Evolutionary conservation across 768 basidiomycete species (phyloP), one percentile per base, ranked within the genome.

Genomic region (Rhizopogon vulgaris): DNA sequence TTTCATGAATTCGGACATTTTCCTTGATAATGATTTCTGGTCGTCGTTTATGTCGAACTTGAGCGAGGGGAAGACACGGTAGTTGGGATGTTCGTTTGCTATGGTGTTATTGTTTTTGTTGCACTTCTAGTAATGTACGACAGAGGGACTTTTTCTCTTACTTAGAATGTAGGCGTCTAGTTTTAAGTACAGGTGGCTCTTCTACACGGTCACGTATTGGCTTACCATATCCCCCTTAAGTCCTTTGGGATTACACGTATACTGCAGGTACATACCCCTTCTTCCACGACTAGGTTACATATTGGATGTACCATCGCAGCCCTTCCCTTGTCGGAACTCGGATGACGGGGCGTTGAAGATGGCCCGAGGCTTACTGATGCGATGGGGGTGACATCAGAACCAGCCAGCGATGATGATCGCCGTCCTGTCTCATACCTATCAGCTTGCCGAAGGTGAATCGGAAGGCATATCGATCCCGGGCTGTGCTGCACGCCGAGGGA

Each of bases 11-110:
- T 63, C 72, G 22, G 71, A 76, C 52, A 58, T 73, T 43, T 71
- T 76, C 52, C 64, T 73, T 38, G 74, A 76, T 52, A 63, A 68
- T 25, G 67, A 69, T 8, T 76, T 76, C 54, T 76, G 74, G 74
- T 60, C 68, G 18, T 69, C 71, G 6, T 75, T 76, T 38, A 63
- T 75, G 61, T 61, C 61, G 12, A 71, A 68, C 49, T 53, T 72
- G 45, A 48, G 63, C 2, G 65, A 65, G 40, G 64, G 52, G 11
- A 52, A 38, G 42, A 51, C 55, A 54, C 52, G 54, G 43, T 37
- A 22, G 34, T 52, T 56, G 43, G 48, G 55, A 11, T 27, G 28
- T 32, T 0, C 7, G 12, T 22, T 32, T 45, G 17, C 2, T 18
- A n/a, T 32, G 11, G 28, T 43, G 42, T 45, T 18, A 4, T 15